phyloP scores from a whole-genome alignment of 2,329 filamentous ascomycete species.

The Chaetomiaceae sp. region DNA sequence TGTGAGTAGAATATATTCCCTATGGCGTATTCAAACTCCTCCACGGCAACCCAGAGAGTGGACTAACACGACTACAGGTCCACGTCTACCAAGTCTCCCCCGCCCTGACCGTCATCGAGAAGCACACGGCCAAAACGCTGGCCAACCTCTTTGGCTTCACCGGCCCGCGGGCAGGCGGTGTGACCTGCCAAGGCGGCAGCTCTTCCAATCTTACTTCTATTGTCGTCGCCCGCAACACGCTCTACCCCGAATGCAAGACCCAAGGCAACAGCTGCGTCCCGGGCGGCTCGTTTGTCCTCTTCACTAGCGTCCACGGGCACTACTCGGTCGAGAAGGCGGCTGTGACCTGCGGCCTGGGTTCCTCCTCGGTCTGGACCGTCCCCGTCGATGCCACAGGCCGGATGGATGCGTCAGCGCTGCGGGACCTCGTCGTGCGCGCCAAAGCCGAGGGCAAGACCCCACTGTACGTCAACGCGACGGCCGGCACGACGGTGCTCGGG shows the following conservation, averaged over 20 bases:
- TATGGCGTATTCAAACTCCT: too few relatives aligned
- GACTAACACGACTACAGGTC: conserved; percentile 42
- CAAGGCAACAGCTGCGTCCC: conserved; percentile 55
- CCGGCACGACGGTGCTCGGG: conserved; percentile 88
- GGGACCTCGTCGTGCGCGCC: conserved; percentile 56
- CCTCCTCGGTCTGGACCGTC: conserved; percentile 65
- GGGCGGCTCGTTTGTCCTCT: conserved; percentile 69
- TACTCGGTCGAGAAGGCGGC: conserved; percentile 94
- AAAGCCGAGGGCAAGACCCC: conserved; percentile 68
- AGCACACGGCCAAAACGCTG: conserved; percentile 67
- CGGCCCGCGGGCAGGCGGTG: conserved; percentile 65
- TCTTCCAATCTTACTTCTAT: conserved; percentile 82
- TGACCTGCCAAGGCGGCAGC: conserved; percentile 76
- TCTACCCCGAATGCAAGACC: conserved; percentile 74
- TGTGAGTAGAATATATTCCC: conserved; percentile 38
- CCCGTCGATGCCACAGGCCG: conserved; percentile 67
- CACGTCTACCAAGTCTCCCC: conserved; percentile 95
- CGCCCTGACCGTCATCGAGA: conserved; percentile 81
- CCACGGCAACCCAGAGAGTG: too few relatives aligned
- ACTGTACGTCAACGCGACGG: conserved; percentile 92
- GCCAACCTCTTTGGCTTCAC: conserved; percentile 72
- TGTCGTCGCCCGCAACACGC: conserved; percentile 78
- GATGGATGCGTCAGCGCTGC: conserved; percentile 65
- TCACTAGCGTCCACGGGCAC: conserved; percentile 86
- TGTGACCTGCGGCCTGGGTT: conserved; percentile 82